phyloP scores from a whole-genome alignment of 192 early-diverging fungal species.

The Dimargaris xerosporica region DNA sequence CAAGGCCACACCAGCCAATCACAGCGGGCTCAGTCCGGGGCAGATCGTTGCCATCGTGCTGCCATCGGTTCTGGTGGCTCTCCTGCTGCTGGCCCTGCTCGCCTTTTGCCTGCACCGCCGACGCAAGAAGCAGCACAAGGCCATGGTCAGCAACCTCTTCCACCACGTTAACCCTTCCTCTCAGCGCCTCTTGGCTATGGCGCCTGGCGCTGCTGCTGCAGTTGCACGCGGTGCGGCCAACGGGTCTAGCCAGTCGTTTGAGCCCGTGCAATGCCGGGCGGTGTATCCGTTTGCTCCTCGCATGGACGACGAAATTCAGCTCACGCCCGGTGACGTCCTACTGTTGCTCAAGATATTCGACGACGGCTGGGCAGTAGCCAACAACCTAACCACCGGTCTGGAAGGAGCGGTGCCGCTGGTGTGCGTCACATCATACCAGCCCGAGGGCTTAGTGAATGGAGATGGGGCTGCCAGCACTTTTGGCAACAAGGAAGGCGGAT shows the following conservation, averaged over 20 bases:
- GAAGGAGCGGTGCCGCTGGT: constrained; percentile 39
- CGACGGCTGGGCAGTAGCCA: constrained; percentile 63
- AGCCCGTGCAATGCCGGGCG: constrained; percentile 14
- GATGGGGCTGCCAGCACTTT: background rate
- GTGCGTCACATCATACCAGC: constrained; percentile 2
- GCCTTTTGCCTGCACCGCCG: constrained; percentile 6
- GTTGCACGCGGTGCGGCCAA: background rate
- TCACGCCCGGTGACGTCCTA: constrained; percentile 42
- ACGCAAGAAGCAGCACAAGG: background rate
- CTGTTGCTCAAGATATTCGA: constrained; percentile 44
- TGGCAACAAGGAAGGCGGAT: background rate
- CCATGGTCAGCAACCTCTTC: background rate
- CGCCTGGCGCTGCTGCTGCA: background rate
- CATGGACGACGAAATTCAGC: constrained; percentile 47
- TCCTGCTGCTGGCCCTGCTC: constrained; percentile 1
- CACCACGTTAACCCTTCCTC: background rate
- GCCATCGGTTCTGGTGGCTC: background rate
- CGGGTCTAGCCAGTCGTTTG: background rate
- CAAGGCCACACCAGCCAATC: background rate
- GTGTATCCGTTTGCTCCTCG: constrained; percentile 35
- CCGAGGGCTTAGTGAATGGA: background rate
- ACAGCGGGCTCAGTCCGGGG: background rate
- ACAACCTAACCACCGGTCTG: constrained; percentile 37
- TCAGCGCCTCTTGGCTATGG: background rate
- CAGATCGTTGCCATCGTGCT: constrained; percentile 2